A percentile compares a stretch with the other conserved stretches of the same genome.
Conservation (phyloP, 2,329 filamentous ascomycete genomes). For the Botryotinia globosa region DNA sequence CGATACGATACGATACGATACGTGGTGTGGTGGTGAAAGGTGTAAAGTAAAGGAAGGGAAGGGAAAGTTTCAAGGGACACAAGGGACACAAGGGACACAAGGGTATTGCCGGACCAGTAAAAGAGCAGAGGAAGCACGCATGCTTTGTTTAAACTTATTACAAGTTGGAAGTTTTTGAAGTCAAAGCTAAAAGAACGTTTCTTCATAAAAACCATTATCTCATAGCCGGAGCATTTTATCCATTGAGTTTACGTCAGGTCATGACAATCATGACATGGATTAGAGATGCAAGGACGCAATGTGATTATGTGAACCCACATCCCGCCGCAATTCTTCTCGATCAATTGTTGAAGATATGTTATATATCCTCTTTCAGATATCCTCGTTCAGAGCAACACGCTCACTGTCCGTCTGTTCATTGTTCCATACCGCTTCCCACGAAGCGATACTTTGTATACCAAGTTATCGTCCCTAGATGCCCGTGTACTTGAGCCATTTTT, state of each 20-base stretch:
- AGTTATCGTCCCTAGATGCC: too few relatives aligned
- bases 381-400: not conserved
- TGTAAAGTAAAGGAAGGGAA: not conserved
- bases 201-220: conserved; percentile 8
- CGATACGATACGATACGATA: too few relatives aligned
- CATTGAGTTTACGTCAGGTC: conserved; percentile 14
- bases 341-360: not conserved
- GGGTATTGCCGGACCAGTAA: conserved; percentile 6
- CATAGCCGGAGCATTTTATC: conserved; percentile 9
- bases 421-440: not conserved
- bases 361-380: too few relatives aligned
- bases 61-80: not conserved
- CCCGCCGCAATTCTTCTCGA: not conserved
- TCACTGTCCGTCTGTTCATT: not conserved
- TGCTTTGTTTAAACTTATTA: not conserved
- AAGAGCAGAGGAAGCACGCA: not conserved
- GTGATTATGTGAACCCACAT: not conserved
- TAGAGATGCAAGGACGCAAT: not conserved
- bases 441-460: not conserved
- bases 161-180: not conserved
- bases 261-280: not conserved
- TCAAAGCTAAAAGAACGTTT: not conserved
- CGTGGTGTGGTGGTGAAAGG: not conserved
- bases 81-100: not conserved
- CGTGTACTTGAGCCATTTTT: not conserved